phyloP scores from a whole-genome alignment of 371 early-diverging fungal genomes.

The Mucor mucedo region DNA sequence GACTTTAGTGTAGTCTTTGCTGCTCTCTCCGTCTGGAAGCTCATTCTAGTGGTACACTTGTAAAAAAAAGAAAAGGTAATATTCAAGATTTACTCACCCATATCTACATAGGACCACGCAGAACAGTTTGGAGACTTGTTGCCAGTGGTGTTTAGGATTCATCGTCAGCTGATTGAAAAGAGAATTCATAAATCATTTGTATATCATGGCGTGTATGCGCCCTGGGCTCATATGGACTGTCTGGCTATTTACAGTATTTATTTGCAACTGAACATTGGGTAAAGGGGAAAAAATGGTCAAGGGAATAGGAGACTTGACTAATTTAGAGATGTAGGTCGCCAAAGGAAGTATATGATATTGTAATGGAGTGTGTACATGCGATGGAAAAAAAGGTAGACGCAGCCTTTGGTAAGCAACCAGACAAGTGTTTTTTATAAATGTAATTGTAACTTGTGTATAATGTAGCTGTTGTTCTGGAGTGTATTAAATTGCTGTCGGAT shows the following conservation, averaged over 20 bases:
- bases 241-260: constrained; percentile 39
- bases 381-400: constrained; percentile 52
- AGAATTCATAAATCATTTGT: constrained; percentile 42
- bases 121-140: constrained; percentile 37
- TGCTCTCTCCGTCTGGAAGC: constrained; percentile 44
- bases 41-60: constrained; percentile 29
- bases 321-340: constrained; percentile 27
- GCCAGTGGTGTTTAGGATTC: constrained; percentile 38
- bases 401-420: constrained; percentile 49
- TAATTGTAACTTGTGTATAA: not conserved
- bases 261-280: constrained; percentile 39
- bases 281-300: not conserved
- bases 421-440: not conserved
- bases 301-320: too few species aligned
- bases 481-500: constrained; percentile 34
- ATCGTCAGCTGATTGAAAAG: constrained; percentile 45
- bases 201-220: constrained; percentile 60
- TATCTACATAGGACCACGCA: constrained; percentile 30
- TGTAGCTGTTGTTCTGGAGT: constrained; percentile 51
- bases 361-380: constrained; percentile 33
- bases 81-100: not conserved
- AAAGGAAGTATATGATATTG: constrained; percentile 30
- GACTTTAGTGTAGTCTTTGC: constrained; percentile 55
- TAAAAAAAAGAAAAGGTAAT: not conserved
- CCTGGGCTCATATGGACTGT: constrained; percentile 58